phyloP scores from a whole-genome alignment of 495 filamentous ascomycete genomes.

The Lasiosphaeriaceae sp. region DNA sequence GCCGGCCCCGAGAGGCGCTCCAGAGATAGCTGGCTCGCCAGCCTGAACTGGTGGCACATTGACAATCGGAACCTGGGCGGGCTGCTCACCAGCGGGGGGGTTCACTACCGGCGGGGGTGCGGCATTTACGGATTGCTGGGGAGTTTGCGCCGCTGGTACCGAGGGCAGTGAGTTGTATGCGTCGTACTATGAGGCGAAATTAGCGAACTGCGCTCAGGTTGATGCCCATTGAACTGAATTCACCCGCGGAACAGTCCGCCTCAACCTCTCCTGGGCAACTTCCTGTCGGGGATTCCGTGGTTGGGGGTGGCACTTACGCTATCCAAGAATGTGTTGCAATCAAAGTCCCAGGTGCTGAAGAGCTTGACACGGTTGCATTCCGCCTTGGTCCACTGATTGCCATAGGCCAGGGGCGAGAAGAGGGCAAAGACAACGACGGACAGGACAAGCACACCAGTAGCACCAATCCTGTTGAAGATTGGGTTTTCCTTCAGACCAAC shows the following conservation, averaged over 20 bases:
- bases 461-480: conserved; percentile 64
- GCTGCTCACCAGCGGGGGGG: conserved; percentile 11
- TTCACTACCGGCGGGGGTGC: conserved; percentile 19
- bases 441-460: conserved; percentile 65
- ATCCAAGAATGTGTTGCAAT: conserved; percentile 88
- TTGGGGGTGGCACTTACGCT: conserved; percentile 61
- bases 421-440: conserved; percentile 75
- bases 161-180: conserved; percentile 33
- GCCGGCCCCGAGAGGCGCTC: conserved; percentile 38
- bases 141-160: conserved; percentile 30
- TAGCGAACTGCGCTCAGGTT: no score
- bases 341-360: conserved; percentile 88
- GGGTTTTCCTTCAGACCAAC: conserved; percentile 69
- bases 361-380: conserved; percentile 86
- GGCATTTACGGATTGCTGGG: conserved; percentile 21
- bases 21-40: conserved; percentile 33
- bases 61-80: conserved; percentile 21
- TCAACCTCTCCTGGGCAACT: conserved; percentile 25
- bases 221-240: no score
- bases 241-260: neutral
- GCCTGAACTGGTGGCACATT: conserved; percentile 8
- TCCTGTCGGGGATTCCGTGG: conserved; percentile 31
- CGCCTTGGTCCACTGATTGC: conserved; percentile 86
- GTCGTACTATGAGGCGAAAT: conserved; percentile 34
- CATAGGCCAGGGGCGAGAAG: conserved; percentile 86